Base-by-base conservation (phyloP, 495 filamentous ascomycete species). In the Hyaloscypha bicolor region DNA sequence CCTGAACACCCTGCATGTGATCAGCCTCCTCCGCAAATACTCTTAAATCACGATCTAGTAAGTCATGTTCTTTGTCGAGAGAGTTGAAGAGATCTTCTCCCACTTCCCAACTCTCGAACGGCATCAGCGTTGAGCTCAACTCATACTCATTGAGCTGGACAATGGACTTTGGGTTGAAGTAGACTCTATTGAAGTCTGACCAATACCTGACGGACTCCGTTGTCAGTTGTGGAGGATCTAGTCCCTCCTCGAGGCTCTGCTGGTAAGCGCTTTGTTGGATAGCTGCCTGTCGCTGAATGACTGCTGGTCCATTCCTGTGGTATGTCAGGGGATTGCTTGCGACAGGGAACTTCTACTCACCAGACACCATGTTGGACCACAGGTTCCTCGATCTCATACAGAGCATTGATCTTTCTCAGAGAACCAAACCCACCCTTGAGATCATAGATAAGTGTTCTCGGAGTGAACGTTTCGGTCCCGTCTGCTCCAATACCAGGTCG, bases 1-100 rank as follows among this genome's bases (percentile, higher is more conserved):
- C 72, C 72, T 98, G 93, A 33, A 99, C 76, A 0, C 89, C 94
- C 74, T 97, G 93, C 77, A 98, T 81, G 65, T 91, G 88, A 75
- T 99, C 95, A 66, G 93, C 95, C 77, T 97, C 95, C 78, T 99
- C 95, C 1, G 88, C 86, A 73, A 97, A 96, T 0, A 86, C 85
- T 63, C 96, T 84, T 33, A 98, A 73, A 75, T 99, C 96, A 22
- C 93, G 83, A 72, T 99, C 95, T 9, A 98, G 78, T 6, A 98
- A 69, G 72, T 97, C 94, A 66, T 91, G 86, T 69, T 97, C 94
- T 68, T 88, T 88, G 72, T 98, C 93, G 22, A 97, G 80, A 55
- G 83, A 85, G 30, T 77, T 80, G 70, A 98, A 99, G 5, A 99
- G 82, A 9, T 96, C 93, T 73, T 90, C 90, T 14, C 95, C 95